Conservation (phyloP, 331 rosid genomes). For the Quercus phellos region DNA sequence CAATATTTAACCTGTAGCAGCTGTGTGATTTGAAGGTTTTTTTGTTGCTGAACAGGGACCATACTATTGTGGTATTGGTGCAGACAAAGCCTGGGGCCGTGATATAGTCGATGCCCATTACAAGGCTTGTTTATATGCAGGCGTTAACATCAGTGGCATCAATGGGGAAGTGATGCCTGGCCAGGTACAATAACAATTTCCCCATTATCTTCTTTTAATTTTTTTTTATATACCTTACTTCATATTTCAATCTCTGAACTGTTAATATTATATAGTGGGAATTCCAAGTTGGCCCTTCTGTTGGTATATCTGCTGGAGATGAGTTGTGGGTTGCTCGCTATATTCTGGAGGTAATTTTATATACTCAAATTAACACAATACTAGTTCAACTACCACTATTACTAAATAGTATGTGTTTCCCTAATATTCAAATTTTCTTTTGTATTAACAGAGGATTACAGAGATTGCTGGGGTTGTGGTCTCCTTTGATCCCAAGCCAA, state of each 20-base stretch:
- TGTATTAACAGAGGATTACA: conserved; percentile 65
- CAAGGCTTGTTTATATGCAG: conserved; percentile 86
- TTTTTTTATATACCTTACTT: not conserved
- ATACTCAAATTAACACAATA: not conserved
- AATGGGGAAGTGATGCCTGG: conserved; percentile 98
- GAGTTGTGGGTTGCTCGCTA: conserved; percentile 89
- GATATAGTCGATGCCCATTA: conserved; percentile 82
- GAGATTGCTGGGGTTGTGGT: conserved; percentile 80
- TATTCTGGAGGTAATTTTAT: conserved; percentile 66
- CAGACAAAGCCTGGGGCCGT: conserved; percentile 88
- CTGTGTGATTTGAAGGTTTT: not conserved
- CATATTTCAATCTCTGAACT: not conserved
- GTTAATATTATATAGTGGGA: conserved; percentile 59
- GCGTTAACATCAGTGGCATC: conserved; percentile 80
- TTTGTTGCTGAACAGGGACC: conserved; percentile 58
- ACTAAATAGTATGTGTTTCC: not conserved
- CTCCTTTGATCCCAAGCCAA: conserved; percentile 88
- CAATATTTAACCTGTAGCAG: not conserved
- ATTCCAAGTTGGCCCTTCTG: conserved; percentile 91
- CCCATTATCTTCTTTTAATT: not conserved
- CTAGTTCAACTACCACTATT: not conserved
- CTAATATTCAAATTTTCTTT: not conserved
- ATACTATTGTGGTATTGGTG: conserved; percentile 77
- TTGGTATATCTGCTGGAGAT: conserved; percentile 84
- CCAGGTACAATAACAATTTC: conserved; percentile 41